phyloP scores from a whole-genome alignment of 371 early-diverging fungal genomes.

The Apophysomyces ossiformis region DNA sequence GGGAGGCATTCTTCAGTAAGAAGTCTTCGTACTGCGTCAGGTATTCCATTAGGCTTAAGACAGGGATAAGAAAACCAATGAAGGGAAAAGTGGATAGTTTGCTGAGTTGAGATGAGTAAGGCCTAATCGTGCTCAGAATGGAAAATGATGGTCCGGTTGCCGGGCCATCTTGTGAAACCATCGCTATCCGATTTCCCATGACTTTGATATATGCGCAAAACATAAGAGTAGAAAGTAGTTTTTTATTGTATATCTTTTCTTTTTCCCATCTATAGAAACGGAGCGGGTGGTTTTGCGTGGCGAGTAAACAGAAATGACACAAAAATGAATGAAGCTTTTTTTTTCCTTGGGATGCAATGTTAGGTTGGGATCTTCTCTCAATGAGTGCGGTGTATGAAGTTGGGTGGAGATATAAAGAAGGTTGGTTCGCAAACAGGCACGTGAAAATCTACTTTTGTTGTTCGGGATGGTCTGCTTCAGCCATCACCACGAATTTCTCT shows the following conservation, averaged over 20 bases:
- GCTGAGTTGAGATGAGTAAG: constrained; percentile 10
- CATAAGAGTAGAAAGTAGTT: no score
- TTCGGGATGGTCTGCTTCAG: constrained; percentile 34
- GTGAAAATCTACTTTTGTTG: constrained; percentile 20
- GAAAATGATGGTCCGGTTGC: neutral
- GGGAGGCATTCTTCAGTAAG: constrained; percentile 84
- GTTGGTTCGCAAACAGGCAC: constrained; percentile 1
- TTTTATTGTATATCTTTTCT: neutral
- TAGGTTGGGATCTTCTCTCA: neutral
- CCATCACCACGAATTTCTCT: constrained; percentile 55
- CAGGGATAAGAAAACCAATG: neutral
- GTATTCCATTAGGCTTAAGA: constrained; percentile 43
- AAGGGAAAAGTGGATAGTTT: neutral
- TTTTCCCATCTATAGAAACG: neutral
- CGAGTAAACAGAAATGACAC: neutral
- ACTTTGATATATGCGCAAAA: neutral
- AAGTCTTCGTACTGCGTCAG: constrained; percentile 78
- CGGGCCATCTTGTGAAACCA: constrained; percentile 8
- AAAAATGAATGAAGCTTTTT: neutral
- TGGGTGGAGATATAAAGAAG: neutral
- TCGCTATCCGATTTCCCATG: neutral
- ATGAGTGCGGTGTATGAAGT: constrained; percentile 1
- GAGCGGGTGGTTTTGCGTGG: neutral
- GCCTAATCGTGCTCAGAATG: neutral
- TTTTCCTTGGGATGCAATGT: neutral